Percentiles rank a stretch among this genome's conserved stretches.
Conservation (phyloP, 139 green algal species). For the Micromonas commoda region DNA sequence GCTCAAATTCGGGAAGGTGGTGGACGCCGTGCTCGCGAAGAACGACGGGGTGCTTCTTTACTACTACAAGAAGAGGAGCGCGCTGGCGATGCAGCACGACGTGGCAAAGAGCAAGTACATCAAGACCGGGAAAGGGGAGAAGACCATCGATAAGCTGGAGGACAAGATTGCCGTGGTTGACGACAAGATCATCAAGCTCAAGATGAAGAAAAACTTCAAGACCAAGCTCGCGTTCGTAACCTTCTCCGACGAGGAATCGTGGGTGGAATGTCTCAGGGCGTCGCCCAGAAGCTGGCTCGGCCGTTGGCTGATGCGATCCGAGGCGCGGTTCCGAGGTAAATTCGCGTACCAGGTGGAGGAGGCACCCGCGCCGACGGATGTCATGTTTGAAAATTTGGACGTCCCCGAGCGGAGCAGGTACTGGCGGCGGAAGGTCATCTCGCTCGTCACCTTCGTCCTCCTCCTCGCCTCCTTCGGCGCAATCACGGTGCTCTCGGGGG, state of each 20-base stretch:
- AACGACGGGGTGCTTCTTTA: neutral
- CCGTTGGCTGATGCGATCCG: neutral
- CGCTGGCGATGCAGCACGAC: conserved; percentile 5
- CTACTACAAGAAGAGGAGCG: neutral
- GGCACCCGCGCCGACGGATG: conserved; percentile 1
- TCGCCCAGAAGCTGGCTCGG: neutral
- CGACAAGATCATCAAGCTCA: neutral
- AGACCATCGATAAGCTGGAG: neutral
- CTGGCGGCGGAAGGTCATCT: neutral
- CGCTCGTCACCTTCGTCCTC: neutral
- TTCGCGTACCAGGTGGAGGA: neutral
- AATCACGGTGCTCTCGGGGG: neutral
- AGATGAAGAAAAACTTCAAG: neutral
- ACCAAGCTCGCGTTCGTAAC: conserved; percentile 17
- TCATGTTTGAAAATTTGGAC: conserved; percentile 23
- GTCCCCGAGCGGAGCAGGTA: neutral
- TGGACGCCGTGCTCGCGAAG: conserved; percentile 6
- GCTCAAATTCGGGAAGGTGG: conserved; percentile 28
- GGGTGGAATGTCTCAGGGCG: neutral
- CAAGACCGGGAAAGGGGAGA: conserved; percentile 9
- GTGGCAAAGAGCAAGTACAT: neutral
- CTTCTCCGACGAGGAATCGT: neutral
- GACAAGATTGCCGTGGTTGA: neutral
- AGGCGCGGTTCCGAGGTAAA: conserved; percentile 18
- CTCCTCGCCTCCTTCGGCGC: conserved; percentile 6